Conservation (phyloP, 2,329 filamentous ascomycete species). For the Sordariomycetes sp. region DNA sequence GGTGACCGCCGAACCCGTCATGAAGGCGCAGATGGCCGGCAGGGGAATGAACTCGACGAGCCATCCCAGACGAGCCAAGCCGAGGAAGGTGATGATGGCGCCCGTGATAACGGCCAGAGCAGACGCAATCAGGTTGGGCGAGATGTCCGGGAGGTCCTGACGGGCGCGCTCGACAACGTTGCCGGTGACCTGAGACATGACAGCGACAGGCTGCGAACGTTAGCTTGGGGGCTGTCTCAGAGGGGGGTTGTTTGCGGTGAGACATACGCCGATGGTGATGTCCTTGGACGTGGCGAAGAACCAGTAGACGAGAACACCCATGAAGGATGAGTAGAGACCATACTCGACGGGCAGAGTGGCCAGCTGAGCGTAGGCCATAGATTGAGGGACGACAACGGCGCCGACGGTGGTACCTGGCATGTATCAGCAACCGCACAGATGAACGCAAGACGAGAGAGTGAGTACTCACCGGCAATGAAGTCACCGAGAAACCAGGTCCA, state of each 20-base stretch:
- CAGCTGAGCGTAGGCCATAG: constrained; percentile 43
- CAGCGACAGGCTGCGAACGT: constrained; percentile 36
- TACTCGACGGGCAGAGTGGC: constrained; percentile 38
- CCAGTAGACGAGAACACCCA: constrained; percentile 93
- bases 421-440: neutral
- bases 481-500: constrained; percentile 36
- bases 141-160: constrained; percentile 24
- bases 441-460: neutral
- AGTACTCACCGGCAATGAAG: constrained; percentile 29
- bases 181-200: constrained; percentile 43
- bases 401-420: constrained; percentile 34
- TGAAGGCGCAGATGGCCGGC: constrained; percentile 43
- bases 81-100: constrained; percentile 37
- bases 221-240: constrained; percentile 4
- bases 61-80: constrained; percentile 41
- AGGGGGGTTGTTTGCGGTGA: too few species aligned
- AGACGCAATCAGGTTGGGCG: constrained; percentile 34
- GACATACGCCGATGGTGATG: constrained; percentile 77
- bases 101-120: constrained; percentile 38
- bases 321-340: constrained; percentile 68
- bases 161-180: constrained; percentile 33
- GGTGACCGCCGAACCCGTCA: constrained; percentile 42
- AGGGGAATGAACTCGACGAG: constrained; percentile 45
- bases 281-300: constrained; percentile 92
- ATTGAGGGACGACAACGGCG: constrained; percentile 44